Conservation (phyloP, 169 alveolate species). For the Cystoisospora suis region DNA sequence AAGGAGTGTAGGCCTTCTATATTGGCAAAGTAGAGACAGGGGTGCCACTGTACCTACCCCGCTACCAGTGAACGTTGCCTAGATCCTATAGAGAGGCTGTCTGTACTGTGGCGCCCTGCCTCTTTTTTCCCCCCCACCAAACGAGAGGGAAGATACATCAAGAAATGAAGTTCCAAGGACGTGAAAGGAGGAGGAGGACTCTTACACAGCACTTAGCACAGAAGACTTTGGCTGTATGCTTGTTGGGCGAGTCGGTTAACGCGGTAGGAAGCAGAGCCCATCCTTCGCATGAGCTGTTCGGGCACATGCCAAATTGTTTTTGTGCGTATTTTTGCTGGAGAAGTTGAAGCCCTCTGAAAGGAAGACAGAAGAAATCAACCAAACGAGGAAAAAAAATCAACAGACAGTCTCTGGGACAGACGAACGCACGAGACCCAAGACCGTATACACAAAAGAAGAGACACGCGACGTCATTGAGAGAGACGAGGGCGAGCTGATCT, state of each 20-base stretch:
- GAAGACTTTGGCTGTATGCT: constrained; percentile 87
- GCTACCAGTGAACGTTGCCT: no score
- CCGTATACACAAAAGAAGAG: not conserved
- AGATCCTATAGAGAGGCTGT: no score
- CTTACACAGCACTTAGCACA: constrained; percentile 90
- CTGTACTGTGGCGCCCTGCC: no score
- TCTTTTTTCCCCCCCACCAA: no score
- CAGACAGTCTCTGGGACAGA: not conserved
- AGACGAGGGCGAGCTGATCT: no score
- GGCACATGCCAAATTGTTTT: constrained; percentile 88
- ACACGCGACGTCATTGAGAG: no score
- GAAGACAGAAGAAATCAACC: not conserved
- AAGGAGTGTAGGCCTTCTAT: no score
- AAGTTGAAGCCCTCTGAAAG: constrained; percentile 63
- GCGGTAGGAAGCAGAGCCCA: constrained; percentile 90
- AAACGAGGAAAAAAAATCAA: not conserved
- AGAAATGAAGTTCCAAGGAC: not conserved
- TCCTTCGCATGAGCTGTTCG: constrained; percentile 86
- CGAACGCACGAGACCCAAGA: not conserved
- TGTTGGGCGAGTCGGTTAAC: constrained; percentile 86
- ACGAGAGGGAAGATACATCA: no score
- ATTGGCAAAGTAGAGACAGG: no score
- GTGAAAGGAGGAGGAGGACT: not conserved
- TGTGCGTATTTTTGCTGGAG: constrained; percentile 87
- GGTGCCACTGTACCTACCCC: no score